Percentiles rank a stretch among this genome's conserved stretches.
Evolutionary conservation across 345 rosid species (phyloP).

Genomic region (Linum lewisii): DNA sequence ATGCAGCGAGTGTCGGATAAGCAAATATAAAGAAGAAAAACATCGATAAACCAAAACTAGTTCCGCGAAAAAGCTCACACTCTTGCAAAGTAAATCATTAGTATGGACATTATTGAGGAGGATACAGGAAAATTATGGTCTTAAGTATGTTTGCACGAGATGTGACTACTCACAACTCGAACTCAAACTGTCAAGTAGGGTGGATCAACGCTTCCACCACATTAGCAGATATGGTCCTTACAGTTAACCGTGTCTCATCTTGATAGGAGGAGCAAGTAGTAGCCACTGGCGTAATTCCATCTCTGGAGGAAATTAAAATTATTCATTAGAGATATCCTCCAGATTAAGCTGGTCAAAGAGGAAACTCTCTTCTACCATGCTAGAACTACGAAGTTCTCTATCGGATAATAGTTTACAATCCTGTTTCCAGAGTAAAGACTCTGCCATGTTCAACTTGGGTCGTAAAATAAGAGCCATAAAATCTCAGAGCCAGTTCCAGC

Average conservation of each 20-base stretch:
- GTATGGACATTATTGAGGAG: not conserved
- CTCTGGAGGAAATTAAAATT: not conserved
- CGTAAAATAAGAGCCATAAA: not conserved
- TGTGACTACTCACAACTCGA: not conserved
- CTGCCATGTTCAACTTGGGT: not conserved
- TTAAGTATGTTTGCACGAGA: not conserved
- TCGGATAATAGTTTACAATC: not conserved
- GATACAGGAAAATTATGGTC: not conserved
- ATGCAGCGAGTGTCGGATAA: not conserved
- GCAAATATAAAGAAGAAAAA: too few species aligned
- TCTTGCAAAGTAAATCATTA: not conserved
- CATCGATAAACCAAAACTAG: not conserved
- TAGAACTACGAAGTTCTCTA: not conserved
- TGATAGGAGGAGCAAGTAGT: not conserved
- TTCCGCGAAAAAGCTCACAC: not conserved
- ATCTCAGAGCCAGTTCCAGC: not conserved
- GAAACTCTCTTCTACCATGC: not conserved
- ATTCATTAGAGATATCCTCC: not conserved
- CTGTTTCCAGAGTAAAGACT: too few species aligned
- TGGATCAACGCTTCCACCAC: not conserved
- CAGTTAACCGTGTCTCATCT: not conserved
- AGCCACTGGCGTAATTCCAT: not conserved
- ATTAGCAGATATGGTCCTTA: not conserved
- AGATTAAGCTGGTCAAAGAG: not conserved
- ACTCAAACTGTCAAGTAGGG: not conserved